phyloP scores from a whole-genome alignment of 164 flowering plant genomes.

The Paratinospora sagittata region DNA sequence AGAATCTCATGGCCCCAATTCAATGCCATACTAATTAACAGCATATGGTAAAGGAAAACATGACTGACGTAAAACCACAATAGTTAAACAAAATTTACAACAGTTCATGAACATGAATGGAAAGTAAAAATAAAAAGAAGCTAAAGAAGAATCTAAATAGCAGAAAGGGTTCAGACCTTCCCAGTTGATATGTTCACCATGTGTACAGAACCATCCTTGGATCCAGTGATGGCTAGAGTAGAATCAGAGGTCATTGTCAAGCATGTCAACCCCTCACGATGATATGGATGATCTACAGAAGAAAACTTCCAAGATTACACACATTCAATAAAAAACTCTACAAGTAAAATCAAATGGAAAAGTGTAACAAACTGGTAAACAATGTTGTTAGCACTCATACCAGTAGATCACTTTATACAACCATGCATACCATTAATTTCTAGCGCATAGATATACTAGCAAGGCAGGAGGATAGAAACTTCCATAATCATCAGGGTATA shows the following conservation, averaged over 20 bases:
- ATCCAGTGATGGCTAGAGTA: conserved; percentile 70
- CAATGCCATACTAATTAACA: neutral
- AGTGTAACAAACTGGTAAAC: neutral
- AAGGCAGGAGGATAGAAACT: neutral
- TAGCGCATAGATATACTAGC: neutral
- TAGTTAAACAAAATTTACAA: neutral
- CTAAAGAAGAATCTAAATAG: neutral
- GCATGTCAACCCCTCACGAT: conserved; percentile 75
- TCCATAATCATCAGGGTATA: neutral
- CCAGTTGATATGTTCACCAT: conserved; percentile 70
- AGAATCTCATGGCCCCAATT: neutral
- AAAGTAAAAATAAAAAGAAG: neutral
- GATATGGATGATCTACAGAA: conserved; percentile 71
- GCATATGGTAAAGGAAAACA: neutral
- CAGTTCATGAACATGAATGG: neutral
- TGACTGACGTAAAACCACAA: too few relatives aligned
- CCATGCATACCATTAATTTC: too few relatives aligned
- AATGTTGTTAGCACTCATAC: neutral
- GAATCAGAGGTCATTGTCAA: conserved; percentile 66
- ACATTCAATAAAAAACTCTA: neutral
- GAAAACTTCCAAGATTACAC: neutral
- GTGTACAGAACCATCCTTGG: conserved; percentile 67
- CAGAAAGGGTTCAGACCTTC: conserved; percentile 41
- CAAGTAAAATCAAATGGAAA: neutral
- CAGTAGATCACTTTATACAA: too few relatives aligned